Evolutionary conservation across 495 filamentous ascomycete genomes (phyloP).

Genomic region (Rhizodiscina lignyota): DNA sequence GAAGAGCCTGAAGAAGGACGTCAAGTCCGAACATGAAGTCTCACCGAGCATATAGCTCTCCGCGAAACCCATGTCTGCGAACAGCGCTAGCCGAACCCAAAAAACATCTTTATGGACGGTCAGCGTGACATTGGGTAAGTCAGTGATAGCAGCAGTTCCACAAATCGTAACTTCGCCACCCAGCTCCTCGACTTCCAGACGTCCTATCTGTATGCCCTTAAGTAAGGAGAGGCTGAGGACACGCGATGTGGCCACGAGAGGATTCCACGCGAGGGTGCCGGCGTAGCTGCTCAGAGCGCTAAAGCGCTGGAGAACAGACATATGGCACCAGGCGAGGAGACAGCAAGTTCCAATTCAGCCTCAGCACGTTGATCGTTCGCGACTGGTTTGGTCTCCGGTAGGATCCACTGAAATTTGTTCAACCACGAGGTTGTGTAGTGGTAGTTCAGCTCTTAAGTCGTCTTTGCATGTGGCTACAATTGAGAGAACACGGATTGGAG

Average conservation of each 20-base stretch:
- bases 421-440: too few relatives aligned
- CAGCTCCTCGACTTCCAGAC: conserved; percentile 22
- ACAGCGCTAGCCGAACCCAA: conserved; percentile 46
- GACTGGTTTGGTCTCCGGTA: too few relatives aligned
- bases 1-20: conserved; percentile 51
- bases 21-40: conserved; percentile 43
- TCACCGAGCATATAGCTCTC: conserved; percentile 58
- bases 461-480: too few relatives aligned
- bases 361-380: too few relatives aligned
- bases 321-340: too few relatives aligned
- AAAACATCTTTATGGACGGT: conserved; percentile 42
- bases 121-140: conserved; percentile 23
- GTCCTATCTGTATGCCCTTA: conserved; percentile 22
- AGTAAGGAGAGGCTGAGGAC: conserved; percentile 23
- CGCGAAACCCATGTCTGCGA: conserved; percentile 60
- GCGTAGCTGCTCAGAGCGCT: conserved; percentile 14
- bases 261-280: conserved; percentile 24
- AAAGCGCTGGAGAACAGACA: conserved; percentile 10
- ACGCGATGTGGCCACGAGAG: conserved; percentile 24
- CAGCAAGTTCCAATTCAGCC: too few relatives aligned
- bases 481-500: too few relatives aligned
- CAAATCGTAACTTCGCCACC: conserved; percentile 23
- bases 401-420: too few relatives aligned
- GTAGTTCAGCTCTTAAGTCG: too few relatives aligned
- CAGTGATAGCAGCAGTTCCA: conserved; percentile 13